Evolutionary conservation across 192 early-diverging fungal species (phyloP), one percentile per base, ranked within the genome.

Genomic region (Linnemannia schmuckeri): DNA sequence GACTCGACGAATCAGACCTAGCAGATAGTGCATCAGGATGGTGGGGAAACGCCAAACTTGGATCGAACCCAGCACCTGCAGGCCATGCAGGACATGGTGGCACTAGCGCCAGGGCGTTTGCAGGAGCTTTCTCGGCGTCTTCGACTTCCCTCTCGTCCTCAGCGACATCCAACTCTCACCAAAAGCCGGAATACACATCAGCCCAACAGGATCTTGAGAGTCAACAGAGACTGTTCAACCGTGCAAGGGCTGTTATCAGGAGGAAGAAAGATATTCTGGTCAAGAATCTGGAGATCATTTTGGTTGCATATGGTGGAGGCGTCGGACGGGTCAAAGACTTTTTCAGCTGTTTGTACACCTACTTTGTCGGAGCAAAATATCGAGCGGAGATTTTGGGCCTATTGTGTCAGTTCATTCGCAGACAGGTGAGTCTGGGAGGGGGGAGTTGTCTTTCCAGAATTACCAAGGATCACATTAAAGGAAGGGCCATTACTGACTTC

Each of bases 381-480:
- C 88, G 91, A 5, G 69, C 90, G 24, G 89, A 92, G 57, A 88
- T 90, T 30, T 78, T 92, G 20, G 85, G 90, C 40, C 70, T 92
- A 15, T 30, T 92, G 6, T 91, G 90, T 55, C 90, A 91, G 72
- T 92, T 91, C 63, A 90, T 91, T 69, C 77, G 85, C 18, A 75
- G 87, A 71, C 90, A 90, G 85, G 91, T 92, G 88, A 76, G 18
- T 27, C 44, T 24, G 4, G 37, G 37, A n/a, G n/a, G n/a, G n/a
- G n/a, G n/a, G n/a, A n/a, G n/a, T 37, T 37, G 37, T 37, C 37
- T 37, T 37, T 1, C 37, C 37, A 37, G 37, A 37, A 38, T 46
- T 24, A 27, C 9, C 22, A 49, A 69, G 49, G 49, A 52, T 15
- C n/a, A 33, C 27, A 20, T 35, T 0, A 6, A 47, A 57, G 73